These are phyloP conservation scores for Mucor piriformis DNA, from an alignment of 371 early-diverging fungal genomes.

Conservation along the genomic window DNA sequence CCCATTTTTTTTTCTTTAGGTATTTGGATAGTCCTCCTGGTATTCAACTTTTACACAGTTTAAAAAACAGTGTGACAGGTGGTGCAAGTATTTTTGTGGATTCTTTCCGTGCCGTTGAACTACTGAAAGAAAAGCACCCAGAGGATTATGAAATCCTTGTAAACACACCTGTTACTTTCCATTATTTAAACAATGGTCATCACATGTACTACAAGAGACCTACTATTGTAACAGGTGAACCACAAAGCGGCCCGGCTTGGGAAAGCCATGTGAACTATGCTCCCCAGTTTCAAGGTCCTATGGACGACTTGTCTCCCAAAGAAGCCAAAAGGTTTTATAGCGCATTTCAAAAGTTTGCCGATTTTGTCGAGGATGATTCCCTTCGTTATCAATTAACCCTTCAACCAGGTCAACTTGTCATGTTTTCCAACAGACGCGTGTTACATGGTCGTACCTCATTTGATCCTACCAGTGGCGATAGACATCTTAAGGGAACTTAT, in stretches of 20 bases:
- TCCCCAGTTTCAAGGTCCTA: slow-evolving; percentile 90
- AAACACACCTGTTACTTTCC: slow-evolving; percentile 75
- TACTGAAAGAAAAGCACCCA: slow-evolving; percentile 59
- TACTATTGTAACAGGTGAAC: slow-evolving; percentile 61
- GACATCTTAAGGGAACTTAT: slow-evolving; percentile 85
- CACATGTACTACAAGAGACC: slow-evolving; percentile 75
- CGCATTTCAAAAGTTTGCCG: slow-evolving; percentile 72
- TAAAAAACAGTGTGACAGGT: slow-evolving; percentile 79
- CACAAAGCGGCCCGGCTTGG: slow-evolving; percentile 46
- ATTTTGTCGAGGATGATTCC: slow-evolving; percentile 59
- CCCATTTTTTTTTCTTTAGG: slow-evolving; percentile 20
- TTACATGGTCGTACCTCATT: slow-evolving; percentile 84
- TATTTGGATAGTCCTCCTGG: slow-evolving; percentile 84
- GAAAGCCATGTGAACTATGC: slow-evolving; percentile 75
- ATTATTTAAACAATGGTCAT: slow-evolving; percentile 81
- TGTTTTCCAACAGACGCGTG: slow-evolving; percentile 86
- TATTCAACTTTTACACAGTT: slow-evolving; percentile 80
- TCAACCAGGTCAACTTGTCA: slow-evolving; percentile 71
- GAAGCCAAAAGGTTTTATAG: slow-evolving; percentile 65
- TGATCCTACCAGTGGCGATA: slow-evolving; percentile 71
- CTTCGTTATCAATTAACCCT: slow-evolving; percentile 69
- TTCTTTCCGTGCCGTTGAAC: slow-evolving; percentile 69
- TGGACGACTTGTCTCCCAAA: slow-evolving; percentile 55
- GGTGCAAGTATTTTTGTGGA: slow-evolving; percentile 85
- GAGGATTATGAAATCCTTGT: slow-evolving; percentile 64